Evolutionary conservation across 2,329 filamentous ascomycete species (phyloP).

Genomic region (Davidsoniella neocaledoniae): DNA sequence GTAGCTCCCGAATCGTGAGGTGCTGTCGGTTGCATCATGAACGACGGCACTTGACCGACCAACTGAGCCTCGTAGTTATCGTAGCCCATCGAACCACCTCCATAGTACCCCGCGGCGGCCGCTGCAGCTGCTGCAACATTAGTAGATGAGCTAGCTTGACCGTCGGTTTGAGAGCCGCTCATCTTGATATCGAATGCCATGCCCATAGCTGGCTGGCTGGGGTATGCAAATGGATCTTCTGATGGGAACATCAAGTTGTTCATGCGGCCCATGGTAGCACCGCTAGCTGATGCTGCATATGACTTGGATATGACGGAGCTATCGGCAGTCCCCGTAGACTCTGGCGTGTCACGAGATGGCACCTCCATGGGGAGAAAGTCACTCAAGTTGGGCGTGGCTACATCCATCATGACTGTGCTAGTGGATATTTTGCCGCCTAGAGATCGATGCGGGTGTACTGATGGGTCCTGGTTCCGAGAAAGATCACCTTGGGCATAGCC

Average conservation of each 20-base stretch:
- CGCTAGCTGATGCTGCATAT: slow-evolving; percentile 6
- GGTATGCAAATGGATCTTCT: slow-evolving; percentile 62
- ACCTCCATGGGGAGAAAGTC: slow-evolving; percentile 31
- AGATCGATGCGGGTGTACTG: slow-evolving; percentile 18
- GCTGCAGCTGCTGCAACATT: slow-evolving; percentile 8
- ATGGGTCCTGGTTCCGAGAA: slow-evolving; percentile 16
- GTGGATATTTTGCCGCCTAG: not conserved
- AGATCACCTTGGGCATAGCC: slow-evolving; percentile 4
- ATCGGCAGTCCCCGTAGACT: slow-evolving; percentile 26
- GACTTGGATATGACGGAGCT: slow-evolving; percentile 1
- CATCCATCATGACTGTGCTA: not conserved
- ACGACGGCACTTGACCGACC: slow-evolving; percentile 49
- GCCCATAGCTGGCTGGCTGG: slow-evolving; percentile 56
- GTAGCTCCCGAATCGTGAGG: not conserved
- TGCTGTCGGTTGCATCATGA: slow-evolving; percentile 36
- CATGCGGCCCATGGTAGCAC: slow-evolving; percentile 20
- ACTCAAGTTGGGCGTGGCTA: slow-evolving; percentile 20
- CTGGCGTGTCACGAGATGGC: slow-evolving; percentile 25
- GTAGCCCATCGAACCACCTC: slow-evolving; percentile 18
- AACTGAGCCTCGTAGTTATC: slow-evolving; percentile 60
- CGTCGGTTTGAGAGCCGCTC: not conserved
- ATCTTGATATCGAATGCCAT: slow-evolving; percentile 18
- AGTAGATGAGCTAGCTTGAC: slow-evolving; percentile 21
- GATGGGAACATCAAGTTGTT: slow-evolving; percentile 70
- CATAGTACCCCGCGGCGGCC: slow-evolving; percentile 18